Base-by-base conservation (phyloP, 176 grass and related monocot species). In the Avena atlantica region DNA sequence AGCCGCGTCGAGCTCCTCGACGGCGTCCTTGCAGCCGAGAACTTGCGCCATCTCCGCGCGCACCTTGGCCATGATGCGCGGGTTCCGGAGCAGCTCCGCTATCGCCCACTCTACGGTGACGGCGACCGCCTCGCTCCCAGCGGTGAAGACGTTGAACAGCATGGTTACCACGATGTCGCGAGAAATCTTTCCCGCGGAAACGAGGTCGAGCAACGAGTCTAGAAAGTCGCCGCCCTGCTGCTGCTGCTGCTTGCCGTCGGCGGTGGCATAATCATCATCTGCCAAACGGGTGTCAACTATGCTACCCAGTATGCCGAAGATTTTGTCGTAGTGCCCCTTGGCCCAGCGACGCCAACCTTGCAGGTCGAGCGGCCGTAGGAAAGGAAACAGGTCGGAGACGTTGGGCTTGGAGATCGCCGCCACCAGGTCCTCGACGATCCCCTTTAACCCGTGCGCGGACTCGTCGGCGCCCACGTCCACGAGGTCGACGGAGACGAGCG, bases 341-440 rank as follows among this genome's bases (percentile, higher is more conserved):
- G 19, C 16, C 12, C 9, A 12, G 12, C 70, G 79, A 2, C 89
- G 59, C 45, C 67, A 25, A 1, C 89, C 78, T 63, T 87, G 84
- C 29, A 87, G 5, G 78, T 90, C 89, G 55, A 90, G 49, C 21
- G 15, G 20, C 2, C 89, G 45, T 50, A 90, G 71, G 19, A 90
- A 86, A 23, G 89, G 89, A 17, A 73, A 71, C 2, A 83, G 60
- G 66, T 90, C 89, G 36, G 89, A 90, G n/a, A 87, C 1, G 57
- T 90, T 90, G 2, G 79, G 79, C 44, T 59, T 61, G 5, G 42
- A 24, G 13, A 49, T 14, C 74, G 21, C 84, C 17, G 31, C 3
- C 49, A 62, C 44, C 52, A 55, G 34, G 29, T 51, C 72, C 21
- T 57, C 12, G 24, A 87, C 13, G 6, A 87, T 55, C 5, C 63